A percentile compares a stretch with the other conserved stretches of the same genome.
Evolutionary conservation across 108 stramenopile genomes (phyloP).

Genomic region (Epithemia pelagica): DNA sequence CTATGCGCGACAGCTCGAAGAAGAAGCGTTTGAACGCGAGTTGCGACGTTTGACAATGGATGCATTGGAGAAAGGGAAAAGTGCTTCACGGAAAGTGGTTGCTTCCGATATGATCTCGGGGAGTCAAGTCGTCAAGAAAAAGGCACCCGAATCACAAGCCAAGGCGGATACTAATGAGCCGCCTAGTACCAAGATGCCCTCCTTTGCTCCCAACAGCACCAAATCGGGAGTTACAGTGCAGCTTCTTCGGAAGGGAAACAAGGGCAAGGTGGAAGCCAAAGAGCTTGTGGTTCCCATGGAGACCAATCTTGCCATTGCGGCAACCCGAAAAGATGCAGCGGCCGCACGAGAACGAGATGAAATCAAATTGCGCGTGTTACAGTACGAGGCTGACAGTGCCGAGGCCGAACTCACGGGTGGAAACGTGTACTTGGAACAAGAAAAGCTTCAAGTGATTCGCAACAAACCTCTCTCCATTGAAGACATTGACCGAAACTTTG

Average conservation of each 20-base stretch:
- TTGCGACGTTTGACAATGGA: conserved; percentile 80
- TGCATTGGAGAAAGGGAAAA: conserved; percentile 78
- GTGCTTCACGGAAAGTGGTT: conserved; percentile 53
- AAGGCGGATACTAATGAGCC: not conserved
- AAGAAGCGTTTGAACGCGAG: conserved; percentile 81
- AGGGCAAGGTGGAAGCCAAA: conserved; percentile 87
- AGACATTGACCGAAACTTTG: conserved; percentile 77
- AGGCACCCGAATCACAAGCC: conserved; percentile 8
- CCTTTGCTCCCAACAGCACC: conserved; percentile 30
- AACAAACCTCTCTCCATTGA: conserved; percentile 76
- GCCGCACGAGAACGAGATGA: conserved; percentile 78
- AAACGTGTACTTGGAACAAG: conserved; percentile 83
- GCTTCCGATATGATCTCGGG: conserved; percentile 68
- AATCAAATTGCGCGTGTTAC: conserved; percentile 75
- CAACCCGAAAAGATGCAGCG: conserved; percentile 78
- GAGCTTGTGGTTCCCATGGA: conserved; percentile 71
- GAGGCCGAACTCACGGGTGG: conserved; percentile 47
- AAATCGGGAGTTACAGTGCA: conserved; percentile 77
- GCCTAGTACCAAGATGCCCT: not conserved
- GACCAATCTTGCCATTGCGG: conserved; percentile 72
- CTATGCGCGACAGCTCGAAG: conserved; percentile 74
- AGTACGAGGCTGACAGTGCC: conserved; percentile 83
- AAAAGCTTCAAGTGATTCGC: conserved; percentile 73
- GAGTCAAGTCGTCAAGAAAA: conserved; percentile 65
- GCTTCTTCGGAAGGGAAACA: conserved; percentile 85